Percentiles rank a stretch among this genome's conserved stretches.
Conservation (phyloP, 164 flowering plant genomes). For the Houttuynia cordata region DNA sequence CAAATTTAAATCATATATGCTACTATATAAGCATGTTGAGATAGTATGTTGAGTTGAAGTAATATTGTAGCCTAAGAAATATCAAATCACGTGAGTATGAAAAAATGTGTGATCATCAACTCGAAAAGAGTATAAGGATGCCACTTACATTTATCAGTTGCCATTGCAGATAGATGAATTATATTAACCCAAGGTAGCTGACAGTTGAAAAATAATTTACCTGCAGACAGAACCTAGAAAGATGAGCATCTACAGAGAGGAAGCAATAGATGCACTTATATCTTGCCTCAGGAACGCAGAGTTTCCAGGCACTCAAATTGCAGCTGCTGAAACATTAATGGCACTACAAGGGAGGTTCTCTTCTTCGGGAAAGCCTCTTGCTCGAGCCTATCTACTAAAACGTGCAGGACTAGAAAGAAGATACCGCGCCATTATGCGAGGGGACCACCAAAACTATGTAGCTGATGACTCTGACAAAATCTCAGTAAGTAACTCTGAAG, state of each 20-base stretch:
- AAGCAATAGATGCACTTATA: conserved; percentile 62
- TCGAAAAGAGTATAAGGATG: too few relatives aligned
- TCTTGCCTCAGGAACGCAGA: conserved; percentile 54
- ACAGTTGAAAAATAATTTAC: conserved; percentile 1
- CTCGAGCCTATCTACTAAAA: conserved; percentile 49
- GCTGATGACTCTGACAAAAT: conserved; percentile 26
- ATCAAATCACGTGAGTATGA: too few relatives aligned
- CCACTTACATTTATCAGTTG: too few relatives aligned
- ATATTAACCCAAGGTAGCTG: not conserved
- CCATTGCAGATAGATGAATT: too few relatives aligned
- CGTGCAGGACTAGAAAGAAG: conserved; percentile 46
- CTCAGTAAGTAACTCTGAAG: conserved; percentile 23
- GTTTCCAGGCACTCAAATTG: conserved; percentile 41
- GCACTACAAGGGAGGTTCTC: conserved; percentile 70
- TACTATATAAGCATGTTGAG: too few relatives aligned
- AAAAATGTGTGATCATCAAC: too few relatives aligned
- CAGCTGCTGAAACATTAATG: conserved; percentile 62
- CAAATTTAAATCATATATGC: too few relatives aligned
- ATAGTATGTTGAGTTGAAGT: too few relatives aligned
- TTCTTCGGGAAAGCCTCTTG: conserved; percentile 51
- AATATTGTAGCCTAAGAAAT: too few relatives aligned
- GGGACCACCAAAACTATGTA: conserved; percentile 20
- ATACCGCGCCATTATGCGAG: conserved; percentile 23
- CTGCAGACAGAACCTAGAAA: conserved; percentile 63
- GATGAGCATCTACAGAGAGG: conserved; percentile 82